These are phyloP conservation scores for Fraxinus platypoda DNA, from an alignment of 305 asterid species.

Conservation along the genomic window DNA sequence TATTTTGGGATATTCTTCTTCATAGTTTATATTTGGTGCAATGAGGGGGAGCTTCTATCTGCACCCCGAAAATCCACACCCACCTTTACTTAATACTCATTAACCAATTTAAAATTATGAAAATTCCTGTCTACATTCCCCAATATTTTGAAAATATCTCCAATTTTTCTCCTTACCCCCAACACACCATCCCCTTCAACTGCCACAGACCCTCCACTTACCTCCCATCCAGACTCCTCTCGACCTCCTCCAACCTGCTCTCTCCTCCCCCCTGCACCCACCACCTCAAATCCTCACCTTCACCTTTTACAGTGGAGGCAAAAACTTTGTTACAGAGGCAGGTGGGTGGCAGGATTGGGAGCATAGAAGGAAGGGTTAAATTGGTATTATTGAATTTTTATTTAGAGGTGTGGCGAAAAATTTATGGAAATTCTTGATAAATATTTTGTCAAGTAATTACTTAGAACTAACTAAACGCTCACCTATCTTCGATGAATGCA, in stretches of 20 bases:
- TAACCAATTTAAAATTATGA: background rate
- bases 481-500: constrained; percentile 13
- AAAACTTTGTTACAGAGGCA: background rate
- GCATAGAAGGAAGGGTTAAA: background rate
- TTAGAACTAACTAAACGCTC: constrained; percentile 1
- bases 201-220: background rate
- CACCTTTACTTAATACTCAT: background rate
- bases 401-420: background rate
- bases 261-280: background rate
- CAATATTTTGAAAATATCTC: background rate
- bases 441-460: constrained; percentile 10
- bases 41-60: background rate
- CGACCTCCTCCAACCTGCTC: background rate
- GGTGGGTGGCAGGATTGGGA: background rate
- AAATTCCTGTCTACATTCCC: background rate
- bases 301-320: background rate
- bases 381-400: background rate
- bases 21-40: background rate
- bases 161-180: background rate
- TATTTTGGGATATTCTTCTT: background rate
- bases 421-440: background rate
- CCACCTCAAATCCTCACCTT: background rate
- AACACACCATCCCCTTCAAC: background rate
- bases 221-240: background rate
- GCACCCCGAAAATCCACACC: background rate